phyloP scores from a whole-genome alignment of 2,329 filamentous ascomycete genomes.

The Chrysosphaeria jannelii region DNA sequence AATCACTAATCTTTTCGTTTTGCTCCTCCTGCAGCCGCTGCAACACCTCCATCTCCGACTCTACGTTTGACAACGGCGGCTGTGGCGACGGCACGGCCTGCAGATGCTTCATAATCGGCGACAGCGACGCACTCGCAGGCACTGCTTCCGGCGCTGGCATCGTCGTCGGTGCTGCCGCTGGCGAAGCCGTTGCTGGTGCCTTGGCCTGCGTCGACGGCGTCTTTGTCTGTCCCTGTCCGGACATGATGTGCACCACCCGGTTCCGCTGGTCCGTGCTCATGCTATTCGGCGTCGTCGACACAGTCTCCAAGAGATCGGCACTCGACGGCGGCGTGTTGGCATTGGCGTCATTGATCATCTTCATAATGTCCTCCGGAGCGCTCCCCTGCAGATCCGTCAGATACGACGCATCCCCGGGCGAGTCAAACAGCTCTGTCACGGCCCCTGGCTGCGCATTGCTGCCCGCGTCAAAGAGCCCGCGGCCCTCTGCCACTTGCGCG shows the following conservation, averaged over 20 bases:
- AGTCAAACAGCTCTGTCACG: slow-evolving; percentile 29
- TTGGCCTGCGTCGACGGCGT: not conserved
- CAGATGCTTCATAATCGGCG: slow-evolving; percentile 18
- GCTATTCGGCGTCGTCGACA: slow-evolving; percentile 15
- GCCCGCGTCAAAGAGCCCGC: not conserved
- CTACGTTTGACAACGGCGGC: slow-evolving; percentile 31
- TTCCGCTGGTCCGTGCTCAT: slow-evolving; percentile 25
- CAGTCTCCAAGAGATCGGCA: slow-evolving; percentile 21
- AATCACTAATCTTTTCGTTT: slow-evolving; percentile 41
- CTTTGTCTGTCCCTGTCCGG: slow-evolving; percentile 10
- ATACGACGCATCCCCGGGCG: slow-evolving; percentile 15
- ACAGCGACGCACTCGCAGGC: slow-evolving; percentile 8
- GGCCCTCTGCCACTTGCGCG: too few species aligned
- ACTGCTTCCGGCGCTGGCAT: slow-evolving; percentile 1
- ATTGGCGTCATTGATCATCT: slow-evolving; percentile 32
- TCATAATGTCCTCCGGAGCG: slow-evolving; percentile 31
- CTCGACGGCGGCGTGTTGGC: slow-evolving; percentile 12
- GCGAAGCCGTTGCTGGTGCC: slow-evolving; percentile 1
- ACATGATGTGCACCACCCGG: slow-evolving; percentile 28
- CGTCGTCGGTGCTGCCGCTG: slow-evolving; percentile 1
- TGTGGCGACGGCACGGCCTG: slow-evolving; percentile 15
- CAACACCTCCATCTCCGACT: slow-evolving; percentile 49
- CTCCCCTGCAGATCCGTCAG: slow-evolving; percentile 25
- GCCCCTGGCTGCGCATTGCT: slow-evolving; percentile 10
- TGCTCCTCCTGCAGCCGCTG: slow-evolving; percentile 56